Conservation (phyloP, 805 yeast species). For the Maudiozyma barnettii region DNA sequence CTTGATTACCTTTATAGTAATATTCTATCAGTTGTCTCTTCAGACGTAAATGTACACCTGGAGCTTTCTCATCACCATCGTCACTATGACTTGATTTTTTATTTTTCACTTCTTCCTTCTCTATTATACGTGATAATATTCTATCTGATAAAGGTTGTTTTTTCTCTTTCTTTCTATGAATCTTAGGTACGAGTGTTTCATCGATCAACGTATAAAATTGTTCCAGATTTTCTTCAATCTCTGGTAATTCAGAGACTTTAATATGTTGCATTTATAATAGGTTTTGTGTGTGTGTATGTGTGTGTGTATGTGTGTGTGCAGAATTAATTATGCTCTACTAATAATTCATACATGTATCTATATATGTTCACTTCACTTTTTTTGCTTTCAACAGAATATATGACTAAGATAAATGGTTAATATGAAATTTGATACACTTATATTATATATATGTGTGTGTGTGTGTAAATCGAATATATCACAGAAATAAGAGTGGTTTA, state of each 20-base stretch:
- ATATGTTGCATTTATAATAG: neutral
- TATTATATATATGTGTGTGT: too few species aligned
- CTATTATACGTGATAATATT: neutral
- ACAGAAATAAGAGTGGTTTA: too few species aligned
- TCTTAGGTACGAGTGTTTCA: neutral
- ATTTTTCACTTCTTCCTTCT: neutral
- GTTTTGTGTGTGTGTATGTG: neutral
- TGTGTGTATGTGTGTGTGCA: neutral
- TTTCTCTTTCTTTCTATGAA: neutral
- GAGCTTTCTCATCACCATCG: neutral
- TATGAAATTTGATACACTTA: too few species aligned
- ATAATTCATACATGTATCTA: too few species aligned
- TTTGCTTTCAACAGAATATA: too few species aligned
- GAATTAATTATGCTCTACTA: too few species aligned
- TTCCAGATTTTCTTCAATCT: neutral
- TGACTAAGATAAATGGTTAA: too few species aligned
- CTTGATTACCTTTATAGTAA: neutral
- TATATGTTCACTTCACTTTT: too few species aligned
- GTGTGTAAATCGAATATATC: too few species aligned
- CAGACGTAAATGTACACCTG: neutral
- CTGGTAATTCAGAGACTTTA: slow-evolving; percentile 1
- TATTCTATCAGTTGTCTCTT: neutral
- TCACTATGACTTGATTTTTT: neutral
- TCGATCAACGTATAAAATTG: neutral
- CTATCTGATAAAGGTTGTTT: neutral